Evolutionary conservation across 2,329 filamentous ascomycete species (phyloP), one percentile per base, ranked within the genome.

Genomic region (Dactylellina leptospora): DNA sequence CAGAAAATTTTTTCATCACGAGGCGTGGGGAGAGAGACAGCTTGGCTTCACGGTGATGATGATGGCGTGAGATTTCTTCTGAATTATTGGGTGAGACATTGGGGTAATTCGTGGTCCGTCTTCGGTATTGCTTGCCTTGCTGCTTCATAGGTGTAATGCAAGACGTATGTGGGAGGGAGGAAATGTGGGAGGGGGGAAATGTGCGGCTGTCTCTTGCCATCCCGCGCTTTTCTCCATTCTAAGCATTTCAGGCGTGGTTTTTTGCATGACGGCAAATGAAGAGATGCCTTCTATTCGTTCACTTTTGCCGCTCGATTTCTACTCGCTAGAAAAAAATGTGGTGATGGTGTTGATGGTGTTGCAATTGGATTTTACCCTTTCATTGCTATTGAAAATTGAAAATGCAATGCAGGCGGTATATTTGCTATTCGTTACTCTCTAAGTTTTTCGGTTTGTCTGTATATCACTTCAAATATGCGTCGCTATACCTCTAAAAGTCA

Each of bases 291-390:
- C 44, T 58, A 58, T 66, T 66, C 50, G 62, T 47, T 60, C 45
- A 28, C 33, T 71, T 72, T 64, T 72, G 68, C 68, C 68, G 68
- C 68, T 72, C 27, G 38, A 59, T 54, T 64, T 60, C 53, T 72
- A 72, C 68, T 72, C 68, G 68, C 58, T 44, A 44, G 51, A 38
- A 47, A 33, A 13, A 51, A 40, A 55, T 59, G 18, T 72, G 68
- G 59, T 56, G 68, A 72, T 72, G 66, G 66, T 72, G 66, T 72
- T 72, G 66, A 72, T 72, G 59, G 68, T 72, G 68, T 72, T 72
- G 68, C 59, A 72, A 60, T 71, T 62, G 42, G 22, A 58, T 55
- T 42, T 63, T 56, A 50, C 44, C 56, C 50, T 28, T 42, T 25
- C 42, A 27, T 45, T 50, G 45, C 45, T 28, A 25, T 48, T 48